Base-by-base conservation (phyloP, 305 asterid species). In the Fraxinus albicans region DNA sequence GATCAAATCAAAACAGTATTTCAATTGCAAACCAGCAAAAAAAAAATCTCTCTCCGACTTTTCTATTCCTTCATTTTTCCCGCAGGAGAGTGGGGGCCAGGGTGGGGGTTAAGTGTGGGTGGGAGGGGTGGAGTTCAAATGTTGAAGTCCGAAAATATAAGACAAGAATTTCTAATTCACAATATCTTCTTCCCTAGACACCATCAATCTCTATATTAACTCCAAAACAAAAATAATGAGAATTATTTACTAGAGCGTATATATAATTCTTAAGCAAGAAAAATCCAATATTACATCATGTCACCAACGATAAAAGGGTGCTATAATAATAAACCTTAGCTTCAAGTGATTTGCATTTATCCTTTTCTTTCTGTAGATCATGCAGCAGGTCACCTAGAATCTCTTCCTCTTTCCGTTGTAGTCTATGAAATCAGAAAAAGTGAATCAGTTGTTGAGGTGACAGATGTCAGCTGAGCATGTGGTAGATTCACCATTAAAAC, bases 321-420 rank as follows among this genome's bases (percentile, higher is more conserved):
- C 50, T 13, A 75, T 75, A 23, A n/a, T 76, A 47, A 82, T 83
- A 82, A 82, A 96, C 98, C 97, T 94, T 91, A 84, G 88, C 87
- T 88, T 92, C 98, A 19, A 94, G 91, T 83, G 93, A 87, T 83
- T 89, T 89, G 91, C 89, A 78, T 87, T 82, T 91, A 63, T 88
- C 95, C 88, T 86, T 94, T 86, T 93, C 99, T 29, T 81, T 77
- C 65, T 89, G 91, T 44, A 94, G 84, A 86, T 94, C 99, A 33
- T 83, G 84, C 83, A 93, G 87, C 83, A 94, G 77, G 79, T 94
- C 99, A 84, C 98, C 98, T 35, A 93, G 87, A 84, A 92, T 76
- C 86, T 89, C 93, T 38, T 90, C 92, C 85, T 94, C 98, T 77
- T 84, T 90, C 86, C 87, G 89, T 82, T 90, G 84, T 89, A 94